Evolutionary conservation across 768 basidiomycete species (phyloP).

Genomic region (Suillus hirtellus): DNA sequence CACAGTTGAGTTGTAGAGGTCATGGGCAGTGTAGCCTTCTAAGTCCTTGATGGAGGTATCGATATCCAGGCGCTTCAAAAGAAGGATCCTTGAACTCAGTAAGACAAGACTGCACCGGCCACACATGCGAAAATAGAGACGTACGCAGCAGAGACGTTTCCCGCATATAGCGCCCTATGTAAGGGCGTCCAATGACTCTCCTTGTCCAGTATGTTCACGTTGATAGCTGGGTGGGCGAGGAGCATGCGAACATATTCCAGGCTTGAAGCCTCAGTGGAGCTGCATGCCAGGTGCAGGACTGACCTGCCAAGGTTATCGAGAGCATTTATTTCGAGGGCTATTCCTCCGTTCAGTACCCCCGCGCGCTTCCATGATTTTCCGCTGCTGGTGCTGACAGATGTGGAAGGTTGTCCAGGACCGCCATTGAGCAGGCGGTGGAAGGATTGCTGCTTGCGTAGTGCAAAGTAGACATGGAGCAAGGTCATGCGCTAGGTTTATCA

Average conservation of each 20-base stretch:
- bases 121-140: slow-evolving; percentile 27
- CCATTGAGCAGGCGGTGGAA: slow-evolving; percentile 69
- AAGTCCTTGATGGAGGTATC: slow-evolving; percentile 74
- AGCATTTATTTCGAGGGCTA: slow-evolving; percentile 62
- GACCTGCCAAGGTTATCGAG: slow-evolving; percentile 73
- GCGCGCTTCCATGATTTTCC: slow-evolving; percentile 59
- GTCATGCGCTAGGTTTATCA: slow-evolving; percentile 48
- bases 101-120: slow-evolving; percentile 9
- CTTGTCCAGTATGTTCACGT: slow-evolving; percentile 75
- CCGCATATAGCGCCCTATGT: slow-evolving; percentile 82
- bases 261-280: slow-evolving; percentile 56
- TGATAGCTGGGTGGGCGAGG: slow-evolving; percentile 71
- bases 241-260: slow-evolving; percentile 79
- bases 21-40: slow-evolving; percentile 90
- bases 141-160: slow-evolving; percentile 71
- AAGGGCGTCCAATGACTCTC: slow-evolving; percentile 93
- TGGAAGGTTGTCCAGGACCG: slow-evolving; percentile 15
- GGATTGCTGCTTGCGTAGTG: slow-evolving; percentile 68
- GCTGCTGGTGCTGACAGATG: slow-evolving; percentile 44
- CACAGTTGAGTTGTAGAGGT: slow-evolving; percentile 90
- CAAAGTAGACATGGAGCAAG: slow-evolving; percentile 77
- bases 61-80: slow-evolving; percentile 73
- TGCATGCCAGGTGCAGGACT: slow-evolving; percentile 80
- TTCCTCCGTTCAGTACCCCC: slow-evolving; percentile 35
- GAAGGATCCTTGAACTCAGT: slow-evolving; percentile 54